These are phyloP conservation scores for Suillus lakei DNA, from an alignment of 768 basidiomycete species.

Conservation along the genomic window DNA sequence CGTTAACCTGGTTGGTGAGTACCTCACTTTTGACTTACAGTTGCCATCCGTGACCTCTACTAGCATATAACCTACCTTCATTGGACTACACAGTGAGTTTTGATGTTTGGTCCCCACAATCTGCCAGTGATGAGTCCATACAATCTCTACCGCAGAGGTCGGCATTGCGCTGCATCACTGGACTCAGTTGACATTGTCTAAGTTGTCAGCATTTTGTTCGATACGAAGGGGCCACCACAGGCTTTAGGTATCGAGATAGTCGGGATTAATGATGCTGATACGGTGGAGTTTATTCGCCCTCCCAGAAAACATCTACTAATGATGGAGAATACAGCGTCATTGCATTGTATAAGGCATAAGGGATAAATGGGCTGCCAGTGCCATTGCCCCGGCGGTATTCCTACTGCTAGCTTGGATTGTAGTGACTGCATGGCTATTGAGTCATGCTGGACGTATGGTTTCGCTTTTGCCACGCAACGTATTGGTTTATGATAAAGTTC, in stretches of 20 bases:
- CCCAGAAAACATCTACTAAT: background rate
- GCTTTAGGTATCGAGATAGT: constrained; percentile 44
- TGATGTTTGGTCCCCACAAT: background rate
- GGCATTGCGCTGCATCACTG: background rate
- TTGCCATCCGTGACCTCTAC: background rate
- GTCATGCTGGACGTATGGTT: constrained; percentile 50
- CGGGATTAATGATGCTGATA: constrained; percentile 49
- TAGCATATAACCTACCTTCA: constrained; percentile 21
- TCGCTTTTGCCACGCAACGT: background rate
- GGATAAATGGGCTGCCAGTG: constrained; percentile 7
- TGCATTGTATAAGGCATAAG: constrained; percentile 26
- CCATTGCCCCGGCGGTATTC: constrained; percentile 12
- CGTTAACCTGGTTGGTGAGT: constrained; percentile 49
- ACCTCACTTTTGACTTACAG: background rate
- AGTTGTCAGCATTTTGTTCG: constrained; percentile 54
- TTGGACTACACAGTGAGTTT: constrained; percentile 14
- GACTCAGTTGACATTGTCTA: background rate
- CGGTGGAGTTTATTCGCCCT: constrained; percentile 33
- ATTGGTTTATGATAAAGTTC: constrained; percentile 3
- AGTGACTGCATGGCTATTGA: constrained; percentile 60
- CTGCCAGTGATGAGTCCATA: constrained; percentile 1
- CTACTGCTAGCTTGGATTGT: constrained; percentile 50
- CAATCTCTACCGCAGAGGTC: background rate
- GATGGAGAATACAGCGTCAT: constrained; percentile 15
- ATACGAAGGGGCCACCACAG: constrained; percentile 54